Conservation (phyloP, 129 eudicot genomes). For the Helianthus tuberosus region DNA sequence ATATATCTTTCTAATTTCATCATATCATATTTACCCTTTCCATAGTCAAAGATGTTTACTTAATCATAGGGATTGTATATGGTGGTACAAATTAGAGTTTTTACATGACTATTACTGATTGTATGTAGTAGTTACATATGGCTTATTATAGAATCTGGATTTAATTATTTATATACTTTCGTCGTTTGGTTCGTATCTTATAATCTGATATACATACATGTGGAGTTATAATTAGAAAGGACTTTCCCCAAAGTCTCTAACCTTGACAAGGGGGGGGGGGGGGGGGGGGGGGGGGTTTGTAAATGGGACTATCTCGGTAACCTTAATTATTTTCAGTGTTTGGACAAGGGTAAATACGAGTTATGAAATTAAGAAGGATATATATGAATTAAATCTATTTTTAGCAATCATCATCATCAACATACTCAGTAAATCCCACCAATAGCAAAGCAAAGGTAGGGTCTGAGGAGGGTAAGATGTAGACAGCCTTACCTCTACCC, state of each 20-base stretch:
- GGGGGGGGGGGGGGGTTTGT: neutral
- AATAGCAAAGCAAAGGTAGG: no score
- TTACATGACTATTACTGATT: neutral
- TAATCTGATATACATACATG: neutral
- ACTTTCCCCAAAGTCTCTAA: neutral
- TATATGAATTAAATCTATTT: neutral
- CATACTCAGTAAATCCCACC: no score
- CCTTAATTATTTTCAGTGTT: neutral
- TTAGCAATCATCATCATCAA: neutral
- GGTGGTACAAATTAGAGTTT: neutral
- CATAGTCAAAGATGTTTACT: neutral
- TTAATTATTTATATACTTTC: neutral
- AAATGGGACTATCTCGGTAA: no score
- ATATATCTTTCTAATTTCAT: neutral
- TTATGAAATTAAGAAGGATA: neutral
- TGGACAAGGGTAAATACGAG: neutral
- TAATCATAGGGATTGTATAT: neutral
- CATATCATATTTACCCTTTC: neutral
- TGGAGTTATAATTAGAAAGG: neutral
- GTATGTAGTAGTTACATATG: neutral
- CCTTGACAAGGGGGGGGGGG: neutral
- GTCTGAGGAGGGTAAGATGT: no score
- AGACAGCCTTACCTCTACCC: no score
- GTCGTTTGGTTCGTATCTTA: neutral
- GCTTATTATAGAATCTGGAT: neutral